Evolutionary conservation across 441 rosid genomes (phyloP), one percentile per base, ranked within the genome.

Genomic region (Brassica hybrid): DNA sequence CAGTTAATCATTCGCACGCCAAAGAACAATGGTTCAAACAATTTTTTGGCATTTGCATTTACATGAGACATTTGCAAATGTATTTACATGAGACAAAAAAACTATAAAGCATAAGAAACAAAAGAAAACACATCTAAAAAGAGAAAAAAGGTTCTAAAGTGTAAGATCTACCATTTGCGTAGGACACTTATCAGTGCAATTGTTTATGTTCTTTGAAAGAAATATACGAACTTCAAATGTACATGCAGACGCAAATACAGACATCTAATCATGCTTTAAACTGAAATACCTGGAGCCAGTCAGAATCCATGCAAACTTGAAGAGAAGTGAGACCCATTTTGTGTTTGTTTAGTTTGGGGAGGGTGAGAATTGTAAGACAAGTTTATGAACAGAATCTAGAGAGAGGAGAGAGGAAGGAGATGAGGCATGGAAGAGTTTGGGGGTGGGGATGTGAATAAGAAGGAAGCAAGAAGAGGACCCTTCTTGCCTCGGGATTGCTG

Each of bases 291-390:
- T 91, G 97, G 27, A 93, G 87, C 98, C 97, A 94, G 25, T 91
- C 96, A 60, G 92, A 91, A 83, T 94, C 97, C 97, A 91, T 90
- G 91, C 96, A 93, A 74, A 85, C 93, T 83, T 88, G 94, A 61
- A 91, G 85, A 80, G 96, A 91, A 74, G 88, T 88, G 63, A 89
- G 87, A 75, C 90, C 90, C 94, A 90, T 89, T 43, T 63, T 62
- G 67, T 13, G 81, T 65, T 70, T 16, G 78, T 17, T 45, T 14
- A 27, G 54, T 23, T 41, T 38, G 4, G 54, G n/a, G n/a, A 41
- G 32, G 63, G 73, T 59, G 38, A n/a, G 45, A 36, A 27, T 11
- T 13, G n/a, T 21, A 61, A 61, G 79, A 61, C 56, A 62, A 63
- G 72, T 5, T 68, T 36, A 34, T 30, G 45, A 54, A 69, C 9